These are phyloP conservation scores for Leccinum pachyderme DNA, from an alignment of 1,284 basidiomycete species.

Conservation along the genomic window DNA sequence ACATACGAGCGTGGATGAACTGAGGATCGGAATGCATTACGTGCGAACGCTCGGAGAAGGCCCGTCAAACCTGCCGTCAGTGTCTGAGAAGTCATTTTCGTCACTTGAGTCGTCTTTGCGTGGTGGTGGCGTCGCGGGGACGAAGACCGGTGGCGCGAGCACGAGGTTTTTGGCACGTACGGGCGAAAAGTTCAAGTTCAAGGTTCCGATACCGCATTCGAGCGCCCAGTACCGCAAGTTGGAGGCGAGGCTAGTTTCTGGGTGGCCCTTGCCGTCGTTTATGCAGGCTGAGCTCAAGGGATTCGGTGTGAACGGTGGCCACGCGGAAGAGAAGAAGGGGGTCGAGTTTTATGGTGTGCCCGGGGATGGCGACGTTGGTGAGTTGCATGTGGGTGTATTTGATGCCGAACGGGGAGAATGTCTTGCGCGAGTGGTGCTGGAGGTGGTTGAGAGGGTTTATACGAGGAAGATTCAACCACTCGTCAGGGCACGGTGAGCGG, in stretches of 20 bases:
- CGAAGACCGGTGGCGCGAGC: slow-evolving; percentile 20
- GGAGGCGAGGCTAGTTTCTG: slow-evolving; percentile 51
- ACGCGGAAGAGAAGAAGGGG: slow-evolving; percentile 38
- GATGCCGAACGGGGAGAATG: slow-evolving; percentile 47
- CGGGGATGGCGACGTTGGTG: slow-evolving; percentile 49
- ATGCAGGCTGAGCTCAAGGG: slow-evolving; percentile 52
- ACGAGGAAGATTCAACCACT: slow-evolving; percentile 26
- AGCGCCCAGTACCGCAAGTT: slow-evolving; percentile 34
- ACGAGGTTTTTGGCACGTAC: slow-evolving; percentile 49
- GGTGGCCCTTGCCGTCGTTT: slow-evolving; percentile 55
- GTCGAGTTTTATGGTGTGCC: slow-evolving; percentile 62
- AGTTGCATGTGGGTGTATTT: slow-evolving; percentile 57
- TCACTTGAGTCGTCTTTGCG: slow-evolving; percentile 58
- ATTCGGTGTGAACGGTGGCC: slow-evolving; percentile 19
- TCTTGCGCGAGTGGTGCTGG: slow-evolving; percentile 54
- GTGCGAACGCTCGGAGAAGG: slow-evolving; percentile 64
- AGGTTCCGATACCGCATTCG: slow-evolving; percentile 40
- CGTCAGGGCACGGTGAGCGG: slow-evolving; percentile 28
- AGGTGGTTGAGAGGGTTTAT: slow-evolving; percentile 50
- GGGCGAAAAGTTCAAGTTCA: slow-evolving; percentile 63
- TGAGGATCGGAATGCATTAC: slow-evolving; percentile 66
- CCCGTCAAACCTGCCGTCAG: slow-evolving; percentile 44
- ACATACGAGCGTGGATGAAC: slow-evolving; percentile 50
- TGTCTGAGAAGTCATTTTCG: slow-evolving; percentile 48
- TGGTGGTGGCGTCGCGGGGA: slow-evolving; percentile 28